A percentile compares a stretch with the other conserved stretches of the same genome.
phyloP scores from a whole-genome alignment of 495 filamentous ascomycete species.

The Hypoxylon subgilvum region DNA sequence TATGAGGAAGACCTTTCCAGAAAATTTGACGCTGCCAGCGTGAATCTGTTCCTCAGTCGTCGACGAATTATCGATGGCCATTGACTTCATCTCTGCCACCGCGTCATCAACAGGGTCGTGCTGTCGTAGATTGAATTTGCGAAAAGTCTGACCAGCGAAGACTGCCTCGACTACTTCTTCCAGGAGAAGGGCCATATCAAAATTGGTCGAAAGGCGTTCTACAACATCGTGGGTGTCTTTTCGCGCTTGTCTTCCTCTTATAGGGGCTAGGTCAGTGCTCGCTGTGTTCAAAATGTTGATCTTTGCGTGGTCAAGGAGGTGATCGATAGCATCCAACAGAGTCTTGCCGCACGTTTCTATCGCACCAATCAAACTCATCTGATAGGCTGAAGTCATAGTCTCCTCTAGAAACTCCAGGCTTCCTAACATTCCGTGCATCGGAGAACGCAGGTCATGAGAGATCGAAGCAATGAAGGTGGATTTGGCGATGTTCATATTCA shows the following conservation, averaged over 20 bases:
- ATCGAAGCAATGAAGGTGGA: conserved; percentile 74
- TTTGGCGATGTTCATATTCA: conserved; percentile 58
- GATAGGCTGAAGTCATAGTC: conserved; percentile 57
- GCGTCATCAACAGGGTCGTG: conserved; percentile 24
- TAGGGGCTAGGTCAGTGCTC: neutral
- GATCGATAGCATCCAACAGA: conserved; percentile 78
- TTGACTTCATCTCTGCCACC: conserved; percentile 13
- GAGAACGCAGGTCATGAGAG: conserved; percentile 79
- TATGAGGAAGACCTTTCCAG: conserved; percentile 29
- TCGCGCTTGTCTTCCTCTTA: conserved; percentile 1
- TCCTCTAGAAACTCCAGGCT: conserved; percentile 73
- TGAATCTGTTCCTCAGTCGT: conserved; percentile 30
- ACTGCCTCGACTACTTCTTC: conserved; percentile 68
- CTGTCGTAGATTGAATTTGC: conserved; percentile 32
- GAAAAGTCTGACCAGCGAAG: conserved; percentile 56
- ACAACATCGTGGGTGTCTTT: neutral
- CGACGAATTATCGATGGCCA: conserved; percentile 13
- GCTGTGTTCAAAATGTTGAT: conserved; percentile 57
- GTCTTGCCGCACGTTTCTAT: conserved; percentile 78
- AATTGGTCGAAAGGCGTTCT: conserved; percentile 12
- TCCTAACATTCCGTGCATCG: conserved; percentile 76
- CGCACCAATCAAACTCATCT: conserved; percentile 71
- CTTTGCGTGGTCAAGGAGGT: conserved; percentile 72
- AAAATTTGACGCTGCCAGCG: conserved; percentile 29
- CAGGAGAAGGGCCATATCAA: conserved; percentile 53